Evolutionary conservation across 1,284 basidiomycete genomes (phyloP), one percentile per base, ranked within the genome.

Genomic region (Ceratobasidium sp.): DNA sequence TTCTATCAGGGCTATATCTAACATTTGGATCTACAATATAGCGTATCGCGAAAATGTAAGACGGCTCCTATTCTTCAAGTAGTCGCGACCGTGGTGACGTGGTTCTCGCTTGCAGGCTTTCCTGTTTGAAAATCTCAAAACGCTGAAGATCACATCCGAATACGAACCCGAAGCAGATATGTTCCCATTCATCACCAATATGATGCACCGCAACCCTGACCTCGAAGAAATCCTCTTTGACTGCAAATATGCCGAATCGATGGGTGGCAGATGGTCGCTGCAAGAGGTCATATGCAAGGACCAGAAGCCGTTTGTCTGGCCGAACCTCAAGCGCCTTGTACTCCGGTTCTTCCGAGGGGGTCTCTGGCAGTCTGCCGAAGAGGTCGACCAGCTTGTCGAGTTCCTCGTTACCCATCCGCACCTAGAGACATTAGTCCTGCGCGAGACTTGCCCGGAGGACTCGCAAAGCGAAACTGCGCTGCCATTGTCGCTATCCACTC

Each of bases 181-280:
- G 38, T 59, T 71, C 23, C 20, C 41, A 10, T 54, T 7, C 50
- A 60, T 59, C 38, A 6, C 23, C 35, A 10, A 57, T 12, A 59
- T 71, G 55, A 46, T 71, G 54, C 69, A 71, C 38, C 55, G 38
- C 38, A 71, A 46, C n/a, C 69, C 55, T 2, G 33, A 48, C 14
- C 55, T 71, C 35, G 44, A 60, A 46, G 41, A 41, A 18, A 59
- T 71, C 35, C 27, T 71, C 18, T 71, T 71, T 23, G 69, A 71
- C 38, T 71, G 69, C 55, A 71, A 71, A 35, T 71, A 38, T 27
- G 69, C 69, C 35, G 69, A 71, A 23, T 71, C 69, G 10, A 16
- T 71, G 54, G 46, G 10, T 12, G 69, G 69, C 30, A 38, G 59
- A 18, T 71, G 69, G 69, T 33, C 27, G n/a, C n/a, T 71, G n/a